A percentile compares a stretch with the other conserved stretches of the same genome.
phyloP scores from a whole-genome alignment of 2,329 filamentous ascomycete species.

The Westerdykella aurantiaca region DNA sequence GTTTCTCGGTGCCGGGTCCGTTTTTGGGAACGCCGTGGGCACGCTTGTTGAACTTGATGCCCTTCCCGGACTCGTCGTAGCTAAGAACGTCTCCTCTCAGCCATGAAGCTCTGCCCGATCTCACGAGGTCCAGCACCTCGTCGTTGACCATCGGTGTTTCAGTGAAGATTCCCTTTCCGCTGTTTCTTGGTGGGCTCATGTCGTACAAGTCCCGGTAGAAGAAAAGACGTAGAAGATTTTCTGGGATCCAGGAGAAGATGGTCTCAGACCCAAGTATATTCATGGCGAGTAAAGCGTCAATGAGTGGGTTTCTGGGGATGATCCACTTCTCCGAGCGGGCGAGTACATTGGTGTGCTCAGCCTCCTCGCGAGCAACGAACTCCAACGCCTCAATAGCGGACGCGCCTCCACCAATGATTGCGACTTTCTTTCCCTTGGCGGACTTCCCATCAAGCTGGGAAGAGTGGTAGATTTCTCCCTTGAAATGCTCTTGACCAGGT shows the following conservation, averaged over 20 bases:
- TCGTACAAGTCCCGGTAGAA: too few species aligned
- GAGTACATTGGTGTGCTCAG: slow-evolving; percentile 64
- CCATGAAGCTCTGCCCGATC: slow-evolving; percentile 68
- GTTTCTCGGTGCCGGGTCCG: slow-evolving; percentile 63
- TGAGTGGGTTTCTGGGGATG: slow-evolving; percentile 70
- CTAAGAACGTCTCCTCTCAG: slow-evolving; percentile 70
- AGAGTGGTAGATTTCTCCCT: slow-evolving; percentile 68
- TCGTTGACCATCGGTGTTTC: slow-evolving; percentile 86
- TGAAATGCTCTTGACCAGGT: slow-evolving; percentile 64
- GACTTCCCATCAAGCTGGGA: slow-evolving; percentile 67
- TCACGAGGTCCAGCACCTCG: slow-evolving; percentile 70
- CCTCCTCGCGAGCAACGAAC: slow-evolving; percentile 63
- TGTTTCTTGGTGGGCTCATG: slow-evolving; percentile 7
- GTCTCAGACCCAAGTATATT: slow-evolving; percentile 79
- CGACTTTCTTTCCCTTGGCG: slow-evolving; percentile 67
- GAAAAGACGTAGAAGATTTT: too few species aligned
- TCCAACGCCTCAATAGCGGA: slow-evolving; percentile 78
- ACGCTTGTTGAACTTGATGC: slow-evolving; percentile 66
- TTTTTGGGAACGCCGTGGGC: slow-evolving; percentile 66
- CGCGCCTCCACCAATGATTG: slow-evolving; percentile 72
- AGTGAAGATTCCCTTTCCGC: slow-evolving; percentile 66
- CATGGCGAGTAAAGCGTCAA: slow-evolving; percentile 67
- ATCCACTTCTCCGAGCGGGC: slow-evolving; percentile 82
- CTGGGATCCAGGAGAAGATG: slow-evolving; percentile 52
- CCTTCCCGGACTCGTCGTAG: slow-evolving; percentile 57